Percentiles rank a stretch among this genome's conserved stretches.
Evolutionary conservation across 148 eudicot species (phyloP).

Genomic region (Arctostaphylos glauca): DNA sequence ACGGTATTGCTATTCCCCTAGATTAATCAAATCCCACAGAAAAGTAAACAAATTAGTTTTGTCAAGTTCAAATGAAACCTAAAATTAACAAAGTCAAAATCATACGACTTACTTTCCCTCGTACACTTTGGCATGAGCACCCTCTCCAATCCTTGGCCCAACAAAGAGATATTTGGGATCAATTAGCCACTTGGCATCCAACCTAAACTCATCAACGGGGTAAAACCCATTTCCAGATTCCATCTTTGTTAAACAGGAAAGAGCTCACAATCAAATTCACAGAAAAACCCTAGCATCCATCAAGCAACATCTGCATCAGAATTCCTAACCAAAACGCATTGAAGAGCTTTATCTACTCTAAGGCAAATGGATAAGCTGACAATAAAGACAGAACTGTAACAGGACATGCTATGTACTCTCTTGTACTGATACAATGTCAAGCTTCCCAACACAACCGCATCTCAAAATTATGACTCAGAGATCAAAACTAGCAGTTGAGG

Average conservation of each 20-base stretch:
- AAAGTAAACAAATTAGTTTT: not conserved
- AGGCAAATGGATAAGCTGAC: constrained; percentile 15
- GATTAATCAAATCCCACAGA: no score
- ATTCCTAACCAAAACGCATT: not conserved
- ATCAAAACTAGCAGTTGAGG: constrained; percentile 19
- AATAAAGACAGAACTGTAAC: not conserved
- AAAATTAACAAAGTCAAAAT: not conserved
- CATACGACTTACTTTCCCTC: constrained; percentile 60
- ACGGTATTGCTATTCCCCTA: not conserved
- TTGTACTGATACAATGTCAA: constrained; percentile 23
- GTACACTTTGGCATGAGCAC: constrained; percentile 71
- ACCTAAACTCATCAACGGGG: constrained; percentile 38
- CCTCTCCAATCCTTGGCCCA: constrained; percentile 69
- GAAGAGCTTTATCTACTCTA: constrained; percentile 6
- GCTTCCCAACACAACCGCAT: not conserved
- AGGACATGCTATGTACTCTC: constrained; percentile 23
- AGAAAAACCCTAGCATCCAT: constrained; percentile 10
- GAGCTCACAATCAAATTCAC: constrained; percentile 4
- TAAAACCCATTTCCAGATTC: constrained; percentile 55
- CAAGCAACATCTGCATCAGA: not conserved
- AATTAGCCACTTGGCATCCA: constrained; percentile 62
- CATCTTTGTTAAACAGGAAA: constrained; percentile 27
- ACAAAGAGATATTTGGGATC: constrained; percentile 63
- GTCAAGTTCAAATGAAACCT: not conserved
- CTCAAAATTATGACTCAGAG: constrained; percentile 10